phyloP scores from a whole-genome alignment of 2,329 filamentous ascomycete genomes.

The Triangularia verruculosa region DNA sequence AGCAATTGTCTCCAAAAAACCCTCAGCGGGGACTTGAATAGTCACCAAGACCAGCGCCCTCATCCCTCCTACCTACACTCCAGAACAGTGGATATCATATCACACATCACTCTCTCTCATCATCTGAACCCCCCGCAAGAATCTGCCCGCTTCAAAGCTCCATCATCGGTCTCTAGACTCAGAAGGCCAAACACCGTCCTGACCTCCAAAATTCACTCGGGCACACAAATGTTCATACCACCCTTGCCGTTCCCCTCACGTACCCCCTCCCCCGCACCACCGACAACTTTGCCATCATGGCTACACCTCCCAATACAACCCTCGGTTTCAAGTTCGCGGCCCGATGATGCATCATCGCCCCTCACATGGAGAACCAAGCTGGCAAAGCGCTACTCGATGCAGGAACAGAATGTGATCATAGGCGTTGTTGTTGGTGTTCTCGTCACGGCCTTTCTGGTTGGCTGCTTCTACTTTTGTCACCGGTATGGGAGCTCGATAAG shows the following conservation, averaged over 20 bases:
- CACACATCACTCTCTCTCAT: not conserved
- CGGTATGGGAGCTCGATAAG: slow-evolving; percentile 40
- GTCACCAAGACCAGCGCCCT: no score
- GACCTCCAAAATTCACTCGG: not conserved
- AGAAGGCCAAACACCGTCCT: not conserved
- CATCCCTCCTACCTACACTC: not conserved
- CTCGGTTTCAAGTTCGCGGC: not conserved
- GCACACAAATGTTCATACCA: not conserved
- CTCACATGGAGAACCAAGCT: not conserved
- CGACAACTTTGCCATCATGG: not conserved
- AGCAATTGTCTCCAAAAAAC: not conserved
- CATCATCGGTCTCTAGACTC: not conserved
- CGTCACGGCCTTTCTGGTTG: slow-evolving; percentile 40
- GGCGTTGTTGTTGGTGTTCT: slow-evolving; percentile 43
- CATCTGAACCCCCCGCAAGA: not conserved
- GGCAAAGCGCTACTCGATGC: slow-evolving; percentile 22
- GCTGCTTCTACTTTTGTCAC: slow-evolving; percentile 38
- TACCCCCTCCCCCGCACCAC: not conserved
- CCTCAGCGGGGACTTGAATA: not conserved
- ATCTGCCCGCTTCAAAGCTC: not conserved
- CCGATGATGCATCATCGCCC: not conserved
- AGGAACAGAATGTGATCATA: slow-evolving; percentile 41
- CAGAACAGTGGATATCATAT: not conserved
- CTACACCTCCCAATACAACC: not conserved
- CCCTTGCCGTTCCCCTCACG: not conserved